These are phyloP conservation scores for Coniella lustricola DNA, from an alignment of 2,329 filamentous ascomycete species.

Conservation along the genomic window DNA sequence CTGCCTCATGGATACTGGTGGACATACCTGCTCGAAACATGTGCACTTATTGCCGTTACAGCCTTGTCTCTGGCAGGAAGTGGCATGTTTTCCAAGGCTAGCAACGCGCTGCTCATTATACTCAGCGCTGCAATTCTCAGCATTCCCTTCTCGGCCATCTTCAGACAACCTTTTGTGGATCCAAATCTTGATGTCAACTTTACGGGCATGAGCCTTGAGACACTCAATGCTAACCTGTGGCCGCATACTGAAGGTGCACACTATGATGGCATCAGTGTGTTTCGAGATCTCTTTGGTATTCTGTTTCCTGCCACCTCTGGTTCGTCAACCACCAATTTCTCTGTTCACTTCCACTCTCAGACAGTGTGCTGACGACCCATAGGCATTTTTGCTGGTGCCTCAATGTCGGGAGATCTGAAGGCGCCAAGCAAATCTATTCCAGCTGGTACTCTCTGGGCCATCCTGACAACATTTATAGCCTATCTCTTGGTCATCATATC, in stretches of 20 bases:
- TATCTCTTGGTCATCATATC: slow-evolving; percentile 73
- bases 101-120: slow-evolving; percentile 66
- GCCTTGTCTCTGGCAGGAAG: slow-evolving; percentile 72
- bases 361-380: slow-evolving; percentile 42
- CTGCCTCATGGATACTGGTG: slow-evolving; percentile 70
- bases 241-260: slow-evolving; percentile 60
- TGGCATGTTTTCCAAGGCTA: slow-evolving; percentile 71
- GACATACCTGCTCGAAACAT: slow-evolving; percentile 68
- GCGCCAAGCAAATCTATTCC: slow-evolving; percentile 81
- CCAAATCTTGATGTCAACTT: slow-evolving; percentile 60
- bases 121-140: slow-evolving; percentile 69
- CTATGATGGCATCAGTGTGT: slow-evolving; percentile 58
- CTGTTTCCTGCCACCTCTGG: slow-evolving; percentile 64
- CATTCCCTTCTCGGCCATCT: slow-evolving; percentile 70
- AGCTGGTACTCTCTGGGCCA: slow-evolving; percentile 72
- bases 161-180: slow-evolving; percentile 61
- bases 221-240: slow-evolving; percentile 66
- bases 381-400: slow-evolving; percentile 64
- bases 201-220: slow-evolving; percentile 66
- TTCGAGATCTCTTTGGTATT: slow-evolving; percentile 78
- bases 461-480: slow-evolving; percentile 66
- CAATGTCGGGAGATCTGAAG: slow-evolving; percentile 81
- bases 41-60: slow-evolving; percentile 65
- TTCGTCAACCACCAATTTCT: background rate
- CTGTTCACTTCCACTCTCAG: slow-evolving; percentile 22